These are phyloP conservation scores for Talaromyces liani DNA, from an alignment of 495 filamentous ascomycete genomes.

Conservation along the genomic window DNA sequence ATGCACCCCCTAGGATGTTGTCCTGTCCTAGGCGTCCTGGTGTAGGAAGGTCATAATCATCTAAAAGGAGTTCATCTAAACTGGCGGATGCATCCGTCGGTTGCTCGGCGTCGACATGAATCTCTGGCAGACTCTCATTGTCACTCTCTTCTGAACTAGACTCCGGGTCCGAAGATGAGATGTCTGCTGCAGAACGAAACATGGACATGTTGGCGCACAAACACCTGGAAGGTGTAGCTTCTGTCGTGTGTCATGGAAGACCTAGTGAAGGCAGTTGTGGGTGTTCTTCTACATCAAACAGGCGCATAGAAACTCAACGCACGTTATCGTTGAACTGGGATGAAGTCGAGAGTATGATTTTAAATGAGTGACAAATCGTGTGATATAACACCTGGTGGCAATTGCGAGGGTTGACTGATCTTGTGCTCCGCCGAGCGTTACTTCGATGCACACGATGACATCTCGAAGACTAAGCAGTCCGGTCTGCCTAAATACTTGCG, in stretches of 20 bases:
- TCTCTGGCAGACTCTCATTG: slow-evolving; percentile 3
- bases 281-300: background rate
- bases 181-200: slow-evolving; percentile 35
- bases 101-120: background rate
- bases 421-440: background rate
- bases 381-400: background rate
- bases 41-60: slow-evolving; percentile 14
- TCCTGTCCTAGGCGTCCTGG: background rate
- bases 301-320: no score
- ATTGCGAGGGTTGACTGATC: background rate
- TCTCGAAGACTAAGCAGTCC: background rate
- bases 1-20: slow-evolving; percentile 15
- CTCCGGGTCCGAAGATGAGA: slow-evolving; percentile 32
- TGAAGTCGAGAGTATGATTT: background rate
- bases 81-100: slow-evolving; percentile 13
- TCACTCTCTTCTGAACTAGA: slow-evolving; percentile 20
- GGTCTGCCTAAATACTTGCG: background rate
- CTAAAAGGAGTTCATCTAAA: slow-evolving; percentile 1
- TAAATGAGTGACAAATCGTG: background rate
- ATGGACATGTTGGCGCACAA: slow-evolving; percentile 31
- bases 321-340: background rate
- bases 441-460: background rate
- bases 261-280: background rate
- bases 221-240: background rate
- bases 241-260: background rate